Evolutionary conservation across 345 rosid genomes (phyloP), one percentile per base, ranked within the genome.

Genomic region (Brassica incana): DNA sequence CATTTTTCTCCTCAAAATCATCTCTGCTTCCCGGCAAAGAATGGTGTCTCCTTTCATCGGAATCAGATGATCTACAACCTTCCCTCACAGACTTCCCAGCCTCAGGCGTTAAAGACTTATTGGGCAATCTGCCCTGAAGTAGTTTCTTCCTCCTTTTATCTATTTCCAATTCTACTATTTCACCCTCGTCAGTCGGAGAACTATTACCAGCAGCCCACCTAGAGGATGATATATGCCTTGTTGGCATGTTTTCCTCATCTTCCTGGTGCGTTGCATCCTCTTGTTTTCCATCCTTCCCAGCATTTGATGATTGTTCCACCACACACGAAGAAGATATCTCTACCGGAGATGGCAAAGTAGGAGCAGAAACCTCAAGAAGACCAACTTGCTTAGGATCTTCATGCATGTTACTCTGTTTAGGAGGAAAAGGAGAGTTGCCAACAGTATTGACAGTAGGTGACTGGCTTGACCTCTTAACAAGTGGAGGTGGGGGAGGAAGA

Each of bases 151-250:
- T 88, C 78, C 86, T 91, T 84, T 75, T 93, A 65, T 82, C 85
- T 67, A 78, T 69, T 83, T 82, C 94, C 74, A 80, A 88, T 77
- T 90, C 98, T 48, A 88, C 81, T 58, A 95, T 87, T 74, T 92
- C 99, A 78, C 97, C 97, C 81, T 92, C 93, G 77, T 91, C 99
- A 79, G 77, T 84, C 5, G 99, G 98, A 80, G 99, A 93, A 82
- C 77, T 88, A 82, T 88, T 84, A 6, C 97, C 94, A 67, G 91
- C 86, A 9, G 98, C 99, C 99, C 99, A 96, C 80, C 97, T 90
- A 4, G 99, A 96, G 77, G 95, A 93, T 27, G 97, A 93, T 65
- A 96, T 96, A 83, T 93, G 90, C 71, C 91, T 85, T 15, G 89
- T 88, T 6, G 94, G 97, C 60, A 84, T 82, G 67, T n/a, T 50